Percentiles rank a stretch among this genome's conserved stretches.
phyloP scores from a whole-genome alignment of 2,329 filamentous ascomycete species.

The Apiospora koreana region DNA sequence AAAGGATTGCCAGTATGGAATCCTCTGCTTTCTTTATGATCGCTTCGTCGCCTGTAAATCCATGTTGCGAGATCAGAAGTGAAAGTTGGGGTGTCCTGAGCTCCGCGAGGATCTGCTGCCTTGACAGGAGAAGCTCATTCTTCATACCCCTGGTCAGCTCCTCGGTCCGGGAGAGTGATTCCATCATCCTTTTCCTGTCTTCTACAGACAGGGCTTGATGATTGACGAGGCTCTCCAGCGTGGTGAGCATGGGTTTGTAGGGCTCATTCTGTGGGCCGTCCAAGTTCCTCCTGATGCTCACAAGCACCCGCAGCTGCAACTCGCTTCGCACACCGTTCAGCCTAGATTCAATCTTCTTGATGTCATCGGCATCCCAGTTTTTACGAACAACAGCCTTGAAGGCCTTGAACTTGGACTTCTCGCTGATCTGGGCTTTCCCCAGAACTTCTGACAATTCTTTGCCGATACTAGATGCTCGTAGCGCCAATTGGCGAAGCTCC shows the following conservation, averaged over 20 bases:
- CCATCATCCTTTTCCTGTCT: constrained; percentile 17
- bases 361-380: constrained; percentile 22
- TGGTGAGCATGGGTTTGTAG: constrained; percentile 13
- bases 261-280: constrained; percentile 14
- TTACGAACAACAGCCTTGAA: constrained; percentile 16
- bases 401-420: constrained; percentile 22
- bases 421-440: constrained; percentile 12
- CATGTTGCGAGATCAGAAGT: no score
- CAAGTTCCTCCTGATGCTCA: constrained; percentile 17
- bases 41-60: neutral
- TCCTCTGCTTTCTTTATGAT: neutral
- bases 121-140: neutral
- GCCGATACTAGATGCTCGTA: constrained; percentile 21
- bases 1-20: neutral
- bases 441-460: constrained; percentile 19
- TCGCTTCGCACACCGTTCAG: constrained; percentile 21
- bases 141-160: neutral
- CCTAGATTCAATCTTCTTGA: constrained; percentile 20
- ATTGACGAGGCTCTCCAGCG: constrained; percentile 17
- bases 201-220: constrained; percentile 15
- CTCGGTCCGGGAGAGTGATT: constrained; percentile 18
- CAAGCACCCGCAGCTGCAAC: constrained; percentile 21
- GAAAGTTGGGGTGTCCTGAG: neutral
- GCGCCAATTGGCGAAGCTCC: constrained; percentile 19
- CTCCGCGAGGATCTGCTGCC: neutral